Base-by-base conservation (phyloP, 2,329 filamentous ascomycete species). In the Volutella citrinella region DNA sequence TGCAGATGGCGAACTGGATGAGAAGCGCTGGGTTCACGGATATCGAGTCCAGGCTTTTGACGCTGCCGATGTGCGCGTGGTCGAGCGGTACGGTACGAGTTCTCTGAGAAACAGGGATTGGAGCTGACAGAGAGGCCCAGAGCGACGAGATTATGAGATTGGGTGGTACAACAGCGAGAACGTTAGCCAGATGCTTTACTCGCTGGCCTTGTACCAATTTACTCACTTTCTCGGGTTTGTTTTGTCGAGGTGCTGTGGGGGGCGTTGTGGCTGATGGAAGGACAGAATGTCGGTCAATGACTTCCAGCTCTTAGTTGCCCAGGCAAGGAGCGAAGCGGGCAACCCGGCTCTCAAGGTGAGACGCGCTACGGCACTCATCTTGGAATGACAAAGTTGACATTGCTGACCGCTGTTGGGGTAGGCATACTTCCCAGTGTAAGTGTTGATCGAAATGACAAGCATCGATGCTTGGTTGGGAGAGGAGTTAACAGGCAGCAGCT, bases 51-150 rank as follows among this genome's bases (percentile, higher is more conserved):
- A 70, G 67, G 30, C 73, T 86, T 63, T 71, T 88, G 39, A 78
- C 71, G 31, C 58, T 88, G 31, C 84, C 82, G 12, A 76, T 86
- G 58, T 85, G 80, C 54, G 77, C 66, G 19, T 89, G 84, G 84
- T 70, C 81, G 14, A 76, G 57, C 44, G 74, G 84, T 87, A 65
- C n/a, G 38, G 18, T 24, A 12, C 13, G 15, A 22, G 19, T 10
- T n/a, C 8, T 19, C 6, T 15, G 27, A 5, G n/a, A 29, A 7
- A 15, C 26, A 17, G 27, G 15, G 12, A 16, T n/a, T 8, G 19
- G 26, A 26, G 10, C 33, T 37, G 25, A 45, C 22, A 18, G 19
- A 18, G 22, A 19, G 17, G 15, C 31, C 18, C 37, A 80, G 77
- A 71, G 38, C 52, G 65, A 30, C 67, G 70, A 34, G 65, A 78